Conservation (phyloP, 306 rosid species). For the Cucurbita maxima region DNA sequence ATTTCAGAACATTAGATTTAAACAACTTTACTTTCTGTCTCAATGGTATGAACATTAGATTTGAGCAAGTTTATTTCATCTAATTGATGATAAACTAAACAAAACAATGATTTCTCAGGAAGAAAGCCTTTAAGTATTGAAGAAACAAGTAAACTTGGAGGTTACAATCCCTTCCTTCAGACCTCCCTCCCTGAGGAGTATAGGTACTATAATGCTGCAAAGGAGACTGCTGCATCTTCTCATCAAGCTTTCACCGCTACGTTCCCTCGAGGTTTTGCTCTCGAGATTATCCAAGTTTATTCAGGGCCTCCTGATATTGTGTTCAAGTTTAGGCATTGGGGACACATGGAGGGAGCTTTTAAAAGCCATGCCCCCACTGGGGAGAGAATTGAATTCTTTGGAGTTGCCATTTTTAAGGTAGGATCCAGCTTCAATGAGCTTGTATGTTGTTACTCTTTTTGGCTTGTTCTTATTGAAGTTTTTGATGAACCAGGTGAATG, state of each 20-base stretch:
- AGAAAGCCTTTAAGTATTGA: slow-evolving; percentile 26
- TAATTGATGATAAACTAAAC: neutral
- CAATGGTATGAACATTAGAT: slow-evolving; percentile 38
- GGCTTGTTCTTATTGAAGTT: neutral
- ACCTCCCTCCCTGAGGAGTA: slow-evolving; percentile 44
- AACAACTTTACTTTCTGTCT: slow-evolving; percentile 36
- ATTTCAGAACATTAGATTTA: slow-evolving; percentile 29
- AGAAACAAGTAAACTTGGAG: slow-evolving; percentile 39
- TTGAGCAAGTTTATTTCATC: slow-evolving; percentile 18
- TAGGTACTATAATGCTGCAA: slow-evolving; percentile 31
- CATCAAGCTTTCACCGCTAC: slow-evolving; percentile 40
- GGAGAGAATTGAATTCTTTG: slow-evolving; percentile 28
- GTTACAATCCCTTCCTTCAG: slow-evolving; percentile 39
- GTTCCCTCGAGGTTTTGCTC: slow-evolving; percentile 55
- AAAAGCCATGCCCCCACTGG: slow-evolving; percentile 43
- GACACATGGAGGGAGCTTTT: slow-evolving; percentile 74
- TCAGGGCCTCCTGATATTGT: slow-evolving; percentile 41
- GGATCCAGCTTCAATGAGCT: neutral
- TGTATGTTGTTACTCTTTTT: neutral
- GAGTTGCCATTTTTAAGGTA: slow-evolving; percentile 47
- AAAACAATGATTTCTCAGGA: slow-evolving; percentile 23
- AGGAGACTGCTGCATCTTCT: slow-evolving; percentile 40
- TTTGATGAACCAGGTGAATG: slow-evolving; percentile 7
- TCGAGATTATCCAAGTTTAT: slow-evolving; percentile 39
- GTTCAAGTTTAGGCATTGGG: slow-evolving; percentile 72